Conservation (phyloP, 805 yeast species). For the Jamesozyma lodderae region DNA sequence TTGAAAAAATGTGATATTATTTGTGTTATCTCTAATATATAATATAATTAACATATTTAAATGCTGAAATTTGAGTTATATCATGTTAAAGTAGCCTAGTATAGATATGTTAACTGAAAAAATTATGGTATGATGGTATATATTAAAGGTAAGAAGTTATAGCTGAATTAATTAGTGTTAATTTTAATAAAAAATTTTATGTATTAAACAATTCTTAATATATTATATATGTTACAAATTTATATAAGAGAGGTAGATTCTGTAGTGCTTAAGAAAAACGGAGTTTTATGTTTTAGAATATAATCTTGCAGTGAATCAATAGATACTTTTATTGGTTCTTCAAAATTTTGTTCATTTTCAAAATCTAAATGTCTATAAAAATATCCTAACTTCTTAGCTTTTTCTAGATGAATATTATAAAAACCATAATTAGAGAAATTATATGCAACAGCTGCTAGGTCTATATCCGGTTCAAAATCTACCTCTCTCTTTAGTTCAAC, state of each 20-base stretch:
- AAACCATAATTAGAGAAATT: neutral
- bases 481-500: neutral
- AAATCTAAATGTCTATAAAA: conserved; percentile 2
- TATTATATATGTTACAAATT: too few species aligned
- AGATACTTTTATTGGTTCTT: neutral
- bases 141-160: too few species aligned
- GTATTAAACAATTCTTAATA: too few species aligned
- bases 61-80: too few species aligned
- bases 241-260: neutral
- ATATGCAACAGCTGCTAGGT: neutral
- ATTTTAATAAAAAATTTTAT: too few species aligned
- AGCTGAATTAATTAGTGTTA: too few species aligned
- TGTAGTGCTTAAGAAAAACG: neutral
- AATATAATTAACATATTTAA: too few species aligned
- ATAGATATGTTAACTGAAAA: too few species aligned
- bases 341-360: conserved; percentile 1
- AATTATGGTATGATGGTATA: too few species aligned
- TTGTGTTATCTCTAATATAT: too few species aligned
- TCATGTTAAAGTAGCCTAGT: too few species aligned
- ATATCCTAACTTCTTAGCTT: neutral
- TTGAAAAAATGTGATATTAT: too few species aligned
- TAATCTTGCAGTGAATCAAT: neutral
- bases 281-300: neutral
- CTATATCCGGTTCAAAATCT: neutral
- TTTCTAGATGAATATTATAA: neutral